Percentiles rank a stretch among this genome's conserved stretches.
phyloP scores from a whole-genome alignment of 495 filamentous ascomycete species.

The Podospora pseudoanserina region DNA sequence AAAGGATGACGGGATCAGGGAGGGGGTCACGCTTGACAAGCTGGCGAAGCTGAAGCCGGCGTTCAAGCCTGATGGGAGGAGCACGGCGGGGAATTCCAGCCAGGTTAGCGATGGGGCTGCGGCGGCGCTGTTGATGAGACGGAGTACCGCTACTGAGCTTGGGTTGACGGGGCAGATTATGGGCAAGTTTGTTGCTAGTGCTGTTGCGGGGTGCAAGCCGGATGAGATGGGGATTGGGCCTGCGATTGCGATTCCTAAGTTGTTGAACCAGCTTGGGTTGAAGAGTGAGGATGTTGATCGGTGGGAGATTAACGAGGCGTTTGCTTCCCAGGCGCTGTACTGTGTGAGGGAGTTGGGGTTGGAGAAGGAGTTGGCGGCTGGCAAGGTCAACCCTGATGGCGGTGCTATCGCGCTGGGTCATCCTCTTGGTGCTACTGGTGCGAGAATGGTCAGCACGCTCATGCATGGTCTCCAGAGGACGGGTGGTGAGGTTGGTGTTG shows the following conservation, averaged over 20 bases:
- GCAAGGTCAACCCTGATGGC: slow-evolving; percentile 82
- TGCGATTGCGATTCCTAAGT: slow-evolving; percentile 77
- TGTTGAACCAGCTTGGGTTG: slow-evolving; percentile 64
- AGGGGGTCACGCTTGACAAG: slow-evolving; percentile 60
- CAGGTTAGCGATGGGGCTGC: slow-evolving; percentile 89
- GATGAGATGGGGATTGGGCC: slow-evolving; percentile 95
- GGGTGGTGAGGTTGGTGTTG: slow-evolving; percentile 63
- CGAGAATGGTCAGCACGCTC: slow-evolving; percentile 73
- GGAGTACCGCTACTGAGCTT: slow-evolving; percentile 74
- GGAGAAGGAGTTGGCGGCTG: slow-evolving; percentile 54
- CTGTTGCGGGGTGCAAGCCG: slow-evolving; percentile 70
- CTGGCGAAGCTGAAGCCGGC: slow-evolving; percentile 80
- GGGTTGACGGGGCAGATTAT: slow-evolving; percentile 66
- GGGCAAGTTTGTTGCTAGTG: slow-evolving; percentile 72
- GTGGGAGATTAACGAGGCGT: slow-evolving; percentile 98
- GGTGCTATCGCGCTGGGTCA: slow-evolving; percentile 93
- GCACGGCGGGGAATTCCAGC: slow-evolving; percentile 82
- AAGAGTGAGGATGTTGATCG: slow-evolving; percentile 65
- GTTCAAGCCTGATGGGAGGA: slow-evolving; percentile 66
- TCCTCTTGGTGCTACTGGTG: slow-evolving; percentile 88
- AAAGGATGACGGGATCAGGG: slow-evolving; percentile 78
- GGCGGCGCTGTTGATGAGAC: slow-evolving; percentile 74
- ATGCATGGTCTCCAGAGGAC: slow-evolving; percentile 59
- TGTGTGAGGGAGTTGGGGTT: slow-evolving; percentile 71
- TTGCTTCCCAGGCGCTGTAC: slow-evolving; percentile 84